Evolutionary conservation across 2,329 filamentous ascomycete species (phyloP).

Genomic region (Akanthomyces uredinophilus): DNA sequence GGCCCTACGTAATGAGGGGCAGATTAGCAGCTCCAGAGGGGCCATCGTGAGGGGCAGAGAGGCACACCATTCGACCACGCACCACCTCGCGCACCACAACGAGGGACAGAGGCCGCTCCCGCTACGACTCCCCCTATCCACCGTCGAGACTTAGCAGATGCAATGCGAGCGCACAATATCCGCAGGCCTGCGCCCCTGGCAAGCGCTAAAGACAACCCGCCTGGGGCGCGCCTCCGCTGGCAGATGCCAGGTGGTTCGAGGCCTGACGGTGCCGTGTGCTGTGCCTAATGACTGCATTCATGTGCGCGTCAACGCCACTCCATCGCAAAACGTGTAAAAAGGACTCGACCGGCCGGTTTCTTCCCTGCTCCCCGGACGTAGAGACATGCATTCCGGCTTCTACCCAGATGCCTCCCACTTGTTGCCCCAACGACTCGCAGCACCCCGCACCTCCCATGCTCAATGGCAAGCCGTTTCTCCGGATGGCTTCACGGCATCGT

Average conservation of each 20-base stretch:
- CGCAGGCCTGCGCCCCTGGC: background rate
- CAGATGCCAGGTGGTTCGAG: background rate
- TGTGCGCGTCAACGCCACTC: conserved; percentile 9
- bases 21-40: background rate
- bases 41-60: background rate
- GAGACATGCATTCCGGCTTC: background rate
- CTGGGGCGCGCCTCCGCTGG: background rate
- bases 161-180: conserved; percentile 2
- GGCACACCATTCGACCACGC: background rate
- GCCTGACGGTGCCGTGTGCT: background rate
- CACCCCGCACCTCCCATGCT: background rate
- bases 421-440: background rate
- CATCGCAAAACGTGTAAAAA: background rate
- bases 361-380: background rate
- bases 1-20: background rate
- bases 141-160: background rate
- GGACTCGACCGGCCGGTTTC: background rate
- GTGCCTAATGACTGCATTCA: conserved; percentile 6
- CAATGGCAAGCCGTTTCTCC: conserved; percentile 5
- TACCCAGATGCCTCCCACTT: background rate
- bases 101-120: background rate
- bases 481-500: conserved; percentile 13
- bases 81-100: background rate
- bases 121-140: conserved; percentile 5
- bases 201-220: background rate